Percentiles rank a stretch among this genome's conserved stretches.
Evolutionary conservation across 2,329 filamentous ascomycete genomes (phyloP).

Genomic region (Aspergillus brunneoviolaceus): DNA sequence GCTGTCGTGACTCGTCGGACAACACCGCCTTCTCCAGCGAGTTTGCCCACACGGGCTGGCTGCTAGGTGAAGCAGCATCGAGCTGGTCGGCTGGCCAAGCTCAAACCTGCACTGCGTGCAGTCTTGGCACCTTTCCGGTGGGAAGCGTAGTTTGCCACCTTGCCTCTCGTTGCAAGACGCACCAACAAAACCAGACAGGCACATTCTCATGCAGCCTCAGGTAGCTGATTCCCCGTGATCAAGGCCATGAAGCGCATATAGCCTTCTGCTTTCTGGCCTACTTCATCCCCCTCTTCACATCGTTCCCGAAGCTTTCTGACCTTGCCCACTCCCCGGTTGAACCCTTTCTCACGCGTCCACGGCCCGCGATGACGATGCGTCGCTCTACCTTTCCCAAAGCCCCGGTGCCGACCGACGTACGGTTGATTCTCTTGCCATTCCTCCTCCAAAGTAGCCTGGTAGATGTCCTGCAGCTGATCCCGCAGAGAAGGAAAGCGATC

Average conservation of each 20-base stretch:
- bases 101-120: not conserved
- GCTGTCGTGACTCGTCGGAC: not conserved
- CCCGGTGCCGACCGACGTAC: constrained; percentile 23
- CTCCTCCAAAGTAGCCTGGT: constrained; percentile 40
- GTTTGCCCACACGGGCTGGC: not conserved
- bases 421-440: constrained; percentile 39
- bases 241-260: constrained; percentile 40
- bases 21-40: not conserved
- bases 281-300: constrained; percentile 37
- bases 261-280: constrained; percentile 33
- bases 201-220: constrained; percentile 5
- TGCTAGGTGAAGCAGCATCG: not conserved
- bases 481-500: constrained; percentile 40
- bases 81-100: not conserved
- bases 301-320: constrained; percentile 39
- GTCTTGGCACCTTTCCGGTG: not conserved
- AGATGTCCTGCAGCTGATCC: constrained; percentile 43
- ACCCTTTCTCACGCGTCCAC: constrained; percentile 46
- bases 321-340: constrained; percentile 42
- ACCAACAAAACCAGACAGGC: no score
- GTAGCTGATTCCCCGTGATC: constrained; percentile 25
- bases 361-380: constrained; percentile 32
- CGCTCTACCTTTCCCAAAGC: constrained; percentile 28
- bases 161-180: not conserved
- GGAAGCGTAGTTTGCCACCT: not conserved